Percentiles rank a stretch among this genome's conserved stretches.
These are phyloP conservation scores for Juglanconis oblonga DNA, from an alignment of 2,329 filamentous ascomycete genomes.

Conservation along the genomic window DNA sequence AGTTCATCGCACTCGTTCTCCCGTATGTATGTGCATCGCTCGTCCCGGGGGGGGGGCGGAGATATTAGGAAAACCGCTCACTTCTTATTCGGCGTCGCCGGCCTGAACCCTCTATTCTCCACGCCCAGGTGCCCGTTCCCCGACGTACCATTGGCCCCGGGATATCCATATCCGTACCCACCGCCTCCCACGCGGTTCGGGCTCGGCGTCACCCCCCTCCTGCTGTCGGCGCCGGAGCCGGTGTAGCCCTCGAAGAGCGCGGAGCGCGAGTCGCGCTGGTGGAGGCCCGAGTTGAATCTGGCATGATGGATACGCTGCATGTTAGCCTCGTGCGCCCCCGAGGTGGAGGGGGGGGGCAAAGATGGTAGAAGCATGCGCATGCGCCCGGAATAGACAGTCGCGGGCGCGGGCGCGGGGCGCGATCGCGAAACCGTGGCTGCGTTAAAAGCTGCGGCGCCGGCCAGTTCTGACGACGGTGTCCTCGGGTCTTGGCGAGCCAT, in stretches of 20 bases:
- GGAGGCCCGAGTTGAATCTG: slow-evolving; percentile 52
- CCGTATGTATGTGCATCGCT: neutral
- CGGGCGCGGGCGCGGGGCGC: neutral
- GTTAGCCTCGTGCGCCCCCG: no score
- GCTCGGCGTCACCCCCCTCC: slow-evolving; percentile 42
- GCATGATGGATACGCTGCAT: neutral
- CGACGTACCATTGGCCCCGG: slow-evolving; percentile 29
- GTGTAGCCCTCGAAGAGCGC: slow-evolving; percentile 75
- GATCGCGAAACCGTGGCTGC: neutral
- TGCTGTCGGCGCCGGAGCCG: slow-evolving; percentile 44
- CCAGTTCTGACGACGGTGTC: neutral
- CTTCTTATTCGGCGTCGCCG: slow-evolving; percentile 71
- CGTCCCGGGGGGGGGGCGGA: neutral
- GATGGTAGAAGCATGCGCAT: neutral
- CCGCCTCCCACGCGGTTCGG: slow-evolving; percentile 34
- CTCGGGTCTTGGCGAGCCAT: neutral
- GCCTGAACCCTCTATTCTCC: slow-evolving; percentile 47
- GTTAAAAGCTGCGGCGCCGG: neutral
- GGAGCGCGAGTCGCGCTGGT: slow-evolving; percentile 70
- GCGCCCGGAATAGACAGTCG: neutral
- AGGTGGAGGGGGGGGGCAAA: neutral
- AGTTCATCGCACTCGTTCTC: no score
- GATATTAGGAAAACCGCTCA: slow-evolving; percentile 32
- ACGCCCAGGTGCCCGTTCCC: slow-evolving; percentile 27
- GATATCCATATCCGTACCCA: slow-evolving; percentile 54